These are phyloP conservation scores for Sextonia rubra DNA, from an alignment of 164 flowering plant species.

Conservation along the genomic window DNA sequence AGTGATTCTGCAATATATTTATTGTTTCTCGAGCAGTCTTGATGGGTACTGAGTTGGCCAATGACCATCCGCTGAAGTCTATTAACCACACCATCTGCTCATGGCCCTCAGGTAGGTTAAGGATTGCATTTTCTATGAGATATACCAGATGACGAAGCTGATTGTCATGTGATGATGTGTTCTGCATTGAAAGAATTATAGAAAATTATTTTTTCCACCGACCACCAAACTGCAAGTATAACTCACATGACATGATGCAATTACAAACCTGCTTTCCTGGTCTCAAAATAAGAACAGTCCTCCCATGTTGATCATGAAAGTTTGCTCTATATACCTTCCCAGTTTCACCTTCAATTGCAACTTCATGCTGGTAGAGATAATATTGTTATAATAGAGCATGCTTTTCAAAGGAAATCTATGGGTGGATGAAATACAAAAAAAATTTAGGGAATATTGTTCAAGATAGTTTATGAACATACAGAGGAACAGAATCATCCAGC, in stretches of 20 bases:
- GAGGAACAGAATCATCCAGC: no score
- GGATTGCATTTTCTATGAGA: constrained; percentile 84
- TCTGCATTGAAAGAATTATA: constrained; percentile 37
- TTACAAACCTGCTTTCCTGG: constrained; percentile 57
- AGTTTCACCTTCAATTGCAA: constrained; percentile 83
- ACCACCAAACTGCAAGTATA: not conserved
- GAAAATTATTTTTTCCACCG: not conserved
- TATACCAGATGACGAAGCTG: constrained; percentile 88
- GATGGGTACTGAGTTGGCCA: constrained; percentile 59
- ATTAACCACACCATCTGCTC: constrained; percentile 94
- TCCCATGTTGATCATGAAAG: constrained; percentile 72
- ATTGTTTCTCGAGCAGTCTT: constrained; percentile 70
- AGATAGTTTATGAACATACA: no score
- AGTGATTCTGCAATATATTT: constrained; percentile 74
- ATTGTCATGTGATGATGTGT: constrained; percentile 61
- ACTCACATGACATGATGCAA: constrained; percentile 2
- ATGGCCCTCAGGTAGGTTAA: constrained; percentile 82
- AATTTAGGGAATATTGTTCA: no score
- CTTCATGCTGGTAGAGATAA: constrained; percentile 51
- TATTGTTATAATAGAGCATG: not conserved
- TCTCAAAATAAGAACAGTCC: constrained; percentile 82
- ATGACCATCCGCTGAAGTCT: constrained; percentile 86
- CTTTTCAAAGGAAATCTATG: not conserved
- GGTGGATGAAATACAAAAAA: not conserved
- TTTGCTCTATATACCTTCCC: constrained; percentile 79